A percentile compares a stretch with the other conserved stretches of the same genome.
phyloP scores from a whole-genome alignment of 2,329 filamentous ascomycete genomes.

The Trichophyton mentagrophytes region DNA sequence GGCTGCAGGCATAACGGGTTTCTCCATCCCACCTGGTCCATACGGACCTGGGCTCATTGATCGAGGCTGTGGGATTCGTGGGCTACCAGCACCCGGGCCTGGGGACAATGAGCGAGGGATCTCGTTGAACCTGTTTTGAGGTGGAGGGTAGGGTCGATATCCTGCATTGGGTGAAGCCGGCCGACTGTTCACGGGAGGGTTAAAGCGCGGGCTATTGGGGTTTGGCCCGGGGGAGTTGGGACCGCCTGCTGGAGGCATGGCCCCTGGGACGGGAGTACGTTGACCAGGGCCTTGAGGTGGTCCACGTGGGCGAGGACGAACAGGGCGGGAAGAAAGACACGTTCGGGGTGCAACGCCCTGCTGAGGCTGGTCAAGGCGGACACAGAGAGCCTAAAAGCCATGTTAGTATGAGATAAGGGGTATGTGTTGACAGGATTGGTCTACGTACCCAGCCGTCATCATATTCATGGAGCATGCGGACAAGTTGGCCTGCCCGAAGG shows the following conservation, averaged over 20 bases:
- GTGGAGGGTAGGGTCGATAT: constrained; percentile 20
- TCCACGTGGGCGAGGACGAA: constrained; percentile 60
- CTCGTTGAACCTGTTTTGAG: constrained; percentile 13
- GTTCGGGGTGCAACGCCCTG: constrained; percentile 91
- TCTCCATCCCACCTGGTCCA: constrained; percentile 29
- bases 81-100: constrained; percentile 16
- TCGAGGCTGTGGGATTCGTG: constrained; percentile 29
- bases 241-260: constrained; percentile 18
- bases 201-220: constrained; percentile 18
- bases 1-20: constrained; percentile 27
- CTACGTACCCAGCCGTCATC: constrained; percentile 90
- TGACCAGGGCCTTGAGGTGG: constrained; percentile 23
- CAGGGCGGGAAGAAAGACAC: constrained; percentile 79
- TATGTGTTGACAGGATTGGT: neutral
- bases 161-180: constrained; percentile 22
- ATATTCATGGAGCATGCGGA: constrained; percentile 85
- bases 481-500: constrained; percentile 66
- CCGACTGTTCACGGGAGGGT: constrained; percentile 22
- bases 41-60: constrained; percentile 36
- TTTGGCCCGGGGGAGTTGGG: constrained; percentile 17
- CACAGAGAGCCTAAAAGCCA: constrained; percentile 61
- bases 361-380: constrained; percentile 74
- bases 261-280: constrained; percentile 22
- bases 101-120: constrained; percentile 20
- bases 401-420: constrained; percentile 22